phyloP scores from a whole-genome alignment of 2,329 filamentous ascomycete species.

The Trichoderma afroharzianum region DNA sequence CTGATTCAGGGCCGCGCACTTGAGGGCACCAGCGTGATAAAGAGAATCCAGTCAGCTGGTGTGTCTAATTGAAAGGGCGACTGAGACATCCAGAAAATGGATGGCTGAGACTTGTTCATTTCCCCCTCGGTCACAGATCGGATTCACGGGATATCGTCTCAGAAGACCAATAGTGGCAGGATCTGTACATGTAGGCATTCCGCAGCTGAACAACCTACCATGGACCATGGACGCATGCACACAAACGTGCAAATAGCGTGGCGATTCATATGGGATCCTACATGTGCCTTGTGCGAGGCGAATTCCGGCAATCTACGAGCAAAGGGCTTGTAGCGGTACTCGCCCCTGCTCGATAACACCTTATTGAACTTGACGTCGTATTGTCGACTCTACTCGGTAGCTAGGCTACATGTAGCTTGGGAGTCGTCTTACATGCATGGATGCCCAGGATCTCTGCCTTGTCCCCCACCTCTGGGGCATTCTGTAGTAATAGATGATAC shows the following conservation, averaged over 20 bases:
- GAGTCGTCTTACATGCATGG: constrained; percentile 13
- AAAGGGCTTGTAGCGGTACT: not conserved
- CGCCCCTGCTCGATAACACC: not conserved
- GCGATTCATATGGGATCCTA: not conserved
- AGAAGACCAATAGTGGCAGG: not conserved
- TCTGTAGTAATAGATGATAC: not conserved
- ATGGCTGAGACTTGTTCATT: not conserved
- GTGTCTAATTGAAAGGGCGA: not conserved
- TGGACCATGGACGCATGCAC: not conserved
- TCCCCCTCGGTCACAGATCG: not conserved
- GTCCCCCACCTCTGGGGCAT: not conserved
- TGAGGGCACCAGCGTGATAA: too few relatives aligned
- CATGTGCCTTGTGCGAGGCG: not conserved
- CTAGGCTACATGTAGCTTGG: not conserved
- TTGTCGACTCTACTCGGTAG: not conserved
- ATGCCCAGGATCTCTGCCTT: not conserved
- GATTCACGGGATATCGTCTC: not conserved
- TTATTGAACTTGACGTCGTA: not conserved
- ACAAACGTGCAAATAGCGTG: not conserved
- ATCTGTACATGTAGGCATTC: not conserved
- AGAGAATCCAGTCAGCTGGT: too few relatives aligned
- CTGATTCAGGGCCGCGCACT: not conserved
- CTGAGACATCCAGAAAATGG: not conserved
- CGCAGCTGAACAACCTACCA: not conserved
- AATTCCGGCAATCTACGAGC: not conserved